Conservation (phyloP, 2,329 filamentous ascomycete genomes). For the Clonostachys byssicola region DNA sequence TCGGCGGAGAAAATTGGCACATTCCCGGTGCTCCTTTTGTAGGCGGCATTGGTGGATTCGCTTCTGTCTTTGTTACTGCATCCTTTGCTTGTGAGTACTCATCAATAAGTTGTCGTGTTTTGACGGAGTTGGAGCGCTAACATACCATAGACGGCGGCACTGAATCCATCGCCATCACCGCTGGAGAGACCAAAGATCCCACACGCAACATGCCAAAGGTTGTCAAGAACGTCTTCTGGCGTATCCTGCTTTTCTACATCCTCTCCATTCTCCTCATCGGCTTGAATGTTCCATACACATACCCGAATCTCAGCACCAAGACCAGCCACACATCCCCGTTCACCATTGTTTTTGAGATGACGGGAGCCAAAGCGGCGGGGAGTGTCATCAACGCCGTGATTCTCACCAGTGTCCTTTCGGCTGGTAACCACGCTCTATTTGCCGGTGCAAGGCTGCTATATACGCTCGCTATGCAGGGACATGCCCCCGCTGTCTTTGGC, state of each 20-base stretch:
- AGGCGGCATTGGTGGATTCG: slow-evolving; percentile 57
- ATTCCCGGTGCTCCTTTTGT: slow-evolving; percentile 60
- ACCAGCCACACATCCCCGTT: slow-evolving; percentile 27
- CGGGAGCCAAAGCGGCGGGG: slow-evolving; percentile 45
- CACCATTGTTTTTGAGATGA: slow-evolving; percentile 56
- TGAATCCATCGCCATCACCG: slow-evolving; percentile 62
- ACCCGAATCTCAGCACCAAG: background rate
- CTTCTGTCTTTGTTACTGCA: slow-evolving; percentile 42
- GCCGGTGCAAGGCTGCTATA: too few species aligned
- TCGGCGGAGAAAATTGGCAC: slow-evolving; percentile 32
- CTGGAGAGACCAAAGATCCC: slow-evolving; percentile 61
- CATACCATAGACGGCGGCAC: slow-evolving; percentile 34
- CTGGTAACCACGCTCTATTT: too few species aligned
- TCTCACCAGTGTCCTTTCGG: too few species aligned
- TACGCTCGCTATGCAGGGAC: too few species aligned
- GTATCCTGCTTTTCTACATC: slow-evolving; percentile 50
- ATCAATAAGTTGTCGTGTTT: background rate
- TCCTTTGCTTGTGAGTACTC: slow-evolving; percentile 48
- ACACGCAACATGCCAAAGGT: slow-evolving; percentile 56
- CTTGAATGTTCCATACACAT: slow-evolving; percentile 2
- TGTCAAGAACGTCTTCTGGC: slow-evolving; percentile 63
- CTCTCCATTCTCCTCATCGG: slow-evolving; percentile 39
- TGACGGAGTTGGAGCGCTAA: background rate
- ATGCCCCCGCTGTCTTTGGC: too few species aligned
- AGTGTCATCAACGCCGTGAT: slow-evolving; percentile 51